Evolutionary conservation across 2,329 filamentous ascomycete species (phyloP).

Genomic region (Furcasterigmium furcatum): DNA sequence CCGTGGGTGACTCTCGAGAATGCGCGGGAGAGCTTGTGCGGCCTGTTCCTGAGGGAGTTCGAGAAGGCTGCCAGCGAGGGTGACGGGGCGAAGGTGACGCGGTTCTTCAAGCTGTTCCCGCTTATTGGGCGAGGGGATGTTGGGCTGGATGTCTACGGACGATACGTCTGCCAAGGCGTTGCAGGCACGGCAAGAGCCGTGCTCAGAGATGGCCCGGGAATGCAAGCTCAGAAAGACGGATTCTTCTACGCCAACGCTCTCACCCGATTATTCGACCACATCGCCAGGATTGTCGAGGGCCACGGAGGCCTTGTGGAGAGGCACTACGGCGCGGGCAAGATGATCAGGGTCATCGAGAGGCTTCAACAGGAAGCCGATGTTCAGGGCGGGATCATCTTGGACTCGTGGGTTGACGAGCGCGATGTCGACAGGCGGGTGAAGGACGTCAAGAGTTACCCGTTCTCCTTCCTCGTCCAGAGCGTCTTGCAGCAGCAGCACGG

Average conservation of each 20-base stretch:
- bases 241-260: conserved; percentile 91
- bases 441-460: conserved; percentile 96
- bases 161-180: conserved; percentile 94
- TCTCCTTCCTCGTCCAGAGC: conserved; percentile 94
- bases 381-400: conserved; percentile 91
- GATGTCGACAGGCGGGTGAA: conserved; percentile 81
- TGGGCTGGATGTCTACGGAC: conserved; percentile 89
- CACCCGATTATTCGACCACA: conserved; percentile 93
- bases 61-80: conserved; percentile 83
- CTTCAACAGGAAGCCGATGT: conserved; percentile 94
- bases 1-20: conserved; percentile 83
- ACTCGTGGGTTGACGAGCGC: conserved; percentile 92
- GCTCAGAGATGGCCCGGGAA: conserved; percentile 58
- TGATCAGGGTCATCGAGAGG: conserved; percentile 90
- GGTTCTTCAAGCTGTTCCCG: conserved; percentile 98
- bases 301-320: conserved; percentile 89
- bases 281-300: conserved; percentile 91
- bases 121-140: conserved; percentile 86
- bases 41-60: conserved; percentile 89
- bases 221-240: conserved; percentile 61
- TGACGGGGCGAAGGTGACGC: conserved; percentile 85
- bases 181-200: conserved; percentile 78
- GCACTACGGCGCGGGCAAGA: conserved; percentile 89
- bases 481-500: conserved; percentile 73
- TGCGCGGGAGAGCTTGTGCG: conserved; percentile 85